phyloP scores from a whole-genome alignment of 441 rosid genomes.

The Macaranga tanarius region DNA sequence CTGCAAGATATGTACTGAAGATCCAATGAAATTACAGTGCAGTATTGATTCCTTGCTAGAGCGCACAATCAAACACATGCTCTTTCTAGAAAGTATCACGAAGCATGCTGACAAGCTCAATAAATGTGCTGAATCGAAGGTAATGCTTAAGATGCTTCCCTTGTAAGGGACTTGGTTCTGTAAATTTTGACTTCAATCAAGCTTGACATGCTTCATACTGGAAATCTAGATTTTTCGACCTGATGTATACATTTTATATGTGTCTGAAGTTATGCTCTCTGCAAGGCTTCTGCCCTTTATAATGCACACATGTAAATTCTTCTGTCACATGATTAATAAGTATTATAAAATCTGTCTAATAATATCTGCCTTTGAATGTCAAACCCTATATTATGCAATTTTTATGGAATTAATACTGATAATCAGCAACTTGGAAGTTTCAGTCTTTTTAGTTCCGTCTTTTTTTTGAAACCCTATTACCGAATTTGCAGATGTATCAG shows the following conservation, averaged over 20 bases:
- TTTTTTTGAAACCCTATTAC: slow-evolving; percentile 10
- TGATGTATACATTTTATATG: neutral
- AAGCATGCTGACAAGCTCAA: slow-evolving; percentile 88
- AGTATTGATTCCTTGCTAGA: slow-evolving; percentile 96
- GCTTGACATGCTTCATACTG: slow-evolving; percentile 6
- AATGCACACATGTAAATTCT: slow-evolving; percentile 5
- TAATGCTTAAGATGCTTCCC: slow-evolving; percentile 26
- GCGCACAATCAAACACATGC: slow-evolving; percentile 93
- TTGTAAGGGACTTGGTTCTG: slow-evolving; percentile 9
- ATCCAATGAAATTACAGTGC: slow-evolving; percentile 60
- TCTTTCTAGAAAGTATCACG: slow-evolving; percentile 72
- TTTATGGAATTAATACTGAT: neutral
- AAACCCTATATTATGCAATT: neutral
- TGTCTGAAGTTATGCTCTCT: neutral
- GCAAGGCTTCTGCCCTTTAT: neutral
- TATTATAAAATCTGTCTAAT: neutral
- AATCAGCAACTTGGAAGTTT: slow-evolving; percentile 3
- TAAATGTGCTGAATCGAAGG: slow-evolving; percentile 69
- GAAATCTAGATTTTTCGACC: slow-evolving; percentile 9
- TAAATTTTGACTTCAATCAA: slow-evolving; percentile 14
- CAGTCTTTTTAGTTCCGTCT: neutral
- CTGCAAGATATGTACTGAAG: slow-evolving; percentile 33
- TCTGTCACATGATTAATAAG: neutral
- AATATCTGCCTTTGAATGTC: neutral
- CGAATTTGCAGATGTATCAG: slow-evolving; percentile 61